A percentile compares a stretch with the other conserved stretches of the same genome.
These are phyloP conservation scores for Microthlaspi erraticum DNA, from an alignment of 345 rosid species.

Conservation along the genomic window DNA sequence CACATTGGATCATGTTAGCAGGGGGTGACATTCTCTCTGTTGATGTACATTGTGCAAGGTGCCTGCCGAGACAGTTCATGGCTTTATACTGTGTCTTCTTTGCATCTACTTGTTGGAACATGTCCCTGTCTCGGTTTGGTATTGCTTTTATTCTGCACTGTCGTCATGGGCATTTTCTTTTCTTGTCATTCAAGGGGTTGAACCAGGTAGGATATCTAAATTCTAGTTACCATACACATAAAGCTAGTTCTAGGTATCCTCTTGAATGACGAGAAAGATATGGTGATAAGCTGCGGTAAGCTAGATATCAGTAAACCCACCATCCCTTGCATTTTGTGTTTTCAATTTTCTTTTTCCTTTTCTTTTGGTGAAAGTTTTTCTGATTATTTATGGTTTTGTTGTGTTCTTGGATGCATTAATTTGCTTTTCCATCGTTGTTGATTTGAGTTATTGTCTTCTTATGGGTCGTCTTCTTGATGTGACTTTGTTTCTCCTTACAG, in stretches of 20 bases:
- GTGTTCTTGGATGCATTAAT: background rate
- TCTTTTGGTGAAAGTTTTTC: background rate
- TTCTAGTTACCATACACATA: conserved; percentile 17
- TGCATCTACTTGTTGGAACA: conserved; percentile 47
- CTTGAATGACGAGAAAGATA: no score
- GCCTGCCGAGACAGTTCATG: conserved; percentile 63
- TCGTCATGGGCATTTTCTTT: conserved; percentile 41
- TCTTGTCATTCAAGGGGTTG: conserved; percentile 51
- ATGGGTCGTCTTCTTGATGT: conserved; percentile 29
- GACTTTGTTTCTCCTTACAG: conserved; percentile 57
- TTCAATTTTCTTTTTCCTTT: background rate
- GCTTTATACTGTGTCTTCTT: conserved; percentile 43
- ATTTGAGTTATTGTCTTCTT: background rate
- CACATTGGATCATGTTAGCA: conserved; percentile 62
- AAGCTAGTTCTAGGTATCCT: no score
- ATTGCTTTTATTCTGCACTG: conserved; percentile 49
- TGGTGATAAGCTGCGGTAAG: conserved; percentile 28
- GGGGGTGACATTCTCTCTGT: conserved; percentile 60
- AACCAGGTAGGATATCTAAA: conserved; percentile 50
- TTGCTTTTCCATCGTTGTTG: background rate
- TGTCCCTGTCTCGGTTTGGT: conserved; percentile 63
- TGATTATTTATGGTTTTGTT: background rate
- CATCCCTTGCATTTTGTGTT: background rate
- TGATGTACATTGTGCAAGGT: conserved; percentile 54
- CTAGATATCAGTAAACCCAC: conserved; percentile 13